Evolutionary conservation across 768 basidiomycete species (phyloP).

Genomic region (Suillus luteus): DNA sequence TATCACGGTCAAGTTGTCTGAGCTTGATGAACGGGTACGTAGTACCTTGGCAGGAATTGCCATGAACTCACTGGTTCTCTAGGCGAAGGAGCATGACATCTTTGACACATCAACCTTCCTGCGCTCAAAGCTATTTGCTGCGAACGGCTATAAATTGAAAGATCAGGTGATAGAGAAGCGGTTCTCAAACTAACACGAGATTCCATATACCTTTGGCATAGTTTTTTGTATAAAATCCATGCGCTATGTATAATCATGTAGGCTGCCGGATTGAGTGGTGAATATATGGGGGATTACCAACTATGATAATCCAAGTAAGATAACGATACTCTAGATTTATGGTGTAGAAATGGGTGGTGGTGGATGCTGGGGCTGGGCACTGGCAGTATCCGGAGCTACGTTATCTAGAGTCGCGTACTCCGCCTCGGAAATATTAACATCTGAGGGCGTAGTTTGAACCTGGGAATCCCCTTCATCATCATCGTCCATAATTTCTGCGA

Average conservation of each 20-base stretch:
- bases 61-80: conserved; percentile 17
- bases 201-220: conserved; percentile 7
- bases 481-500: conserved; percentile 66
- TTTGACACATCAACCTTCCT: conserved; percentile 89
- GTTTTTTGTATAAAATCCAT: conserved; percentile 14
- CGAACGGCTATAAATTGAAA: conserved; percentile 85
- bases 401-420: conserved; percentile 11
- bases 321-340: conserved; percentile 22
- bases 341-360: conserved; percentile 18
- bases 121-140: conserved; percentile 75
- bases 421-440: conserved; percentile 13
- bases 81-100: conserved; percentile 98
- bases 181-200: conserved; percentile 46
- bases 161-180: conserved; percentile 71
- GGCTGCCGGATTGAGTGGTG: conserved; percentile 30
- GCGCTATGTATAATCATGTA: conserved; percentile 19
- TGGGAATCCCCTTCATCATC: conserved; percentile 49
- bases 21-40: conserved; percentile 86
- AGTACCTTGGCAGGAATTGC: not conserved
- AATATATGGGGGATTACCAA: conserved; percentile 33
- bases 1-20: conserved; percentile 73
- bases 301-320: conserved; percentile 18
- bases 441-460: conserved; percentile 15
- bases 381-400: conserved; percentile 6
- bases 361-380: conserved; percentile 7